Conservation (phyloP, 2,329 filamentous ascomycete genomes). For the Botrytis byssoidea region DNA sequence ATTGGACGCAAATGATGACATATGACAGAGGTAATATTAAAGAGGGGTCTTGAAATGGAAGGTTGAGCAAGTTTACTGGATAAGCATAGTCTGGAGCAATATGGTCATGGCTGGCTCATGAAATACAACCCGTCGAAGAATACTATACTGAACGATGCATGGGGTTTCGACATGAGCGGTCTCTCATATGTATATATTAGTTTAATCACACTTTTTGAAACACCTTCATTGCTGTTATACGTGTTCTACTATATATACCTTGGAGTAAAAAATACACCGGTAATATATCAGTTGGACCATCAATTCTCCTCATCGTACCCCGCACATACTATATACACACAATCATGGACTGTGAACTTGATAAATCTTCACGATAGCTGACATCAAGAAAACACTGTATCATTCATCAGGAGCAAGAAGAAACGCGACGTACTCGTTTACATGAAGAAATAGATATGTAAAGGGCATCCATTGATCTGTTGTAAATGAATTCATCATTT, state of each 20-base stretch:
- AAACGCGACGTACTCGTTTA: background rate
- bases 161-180: background rate
- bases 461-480: too few species aligned
- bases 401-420: background rate
- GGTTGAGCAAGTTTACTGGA: background rate
- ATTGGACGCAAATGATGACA: background rate
- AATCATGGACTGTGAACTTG: background rate
- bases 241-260: background rate
- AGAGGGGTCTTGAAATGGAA: background rate
- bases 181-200: background rate
- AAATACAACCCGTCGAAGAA: background rate
- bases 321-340: background rate
- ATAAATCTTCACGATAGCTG: background rate
- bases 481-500: too few species aligned
- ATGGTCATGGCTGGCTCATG: background rate
- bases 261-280: accelerated
- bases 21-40: background rate
- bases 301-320: background rate
- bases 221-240: background rate
- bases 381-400: background rate
- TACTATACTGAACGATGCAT: background rate
- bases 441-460: background rate
- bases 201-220: background rate
- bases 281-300: background rate
- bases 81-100: background rate